Evolutionary conservation across 306 rosid species (phyloP), one percentile per base, ranked within the genome.

Genomic region (Medicago arabica): DNA sequence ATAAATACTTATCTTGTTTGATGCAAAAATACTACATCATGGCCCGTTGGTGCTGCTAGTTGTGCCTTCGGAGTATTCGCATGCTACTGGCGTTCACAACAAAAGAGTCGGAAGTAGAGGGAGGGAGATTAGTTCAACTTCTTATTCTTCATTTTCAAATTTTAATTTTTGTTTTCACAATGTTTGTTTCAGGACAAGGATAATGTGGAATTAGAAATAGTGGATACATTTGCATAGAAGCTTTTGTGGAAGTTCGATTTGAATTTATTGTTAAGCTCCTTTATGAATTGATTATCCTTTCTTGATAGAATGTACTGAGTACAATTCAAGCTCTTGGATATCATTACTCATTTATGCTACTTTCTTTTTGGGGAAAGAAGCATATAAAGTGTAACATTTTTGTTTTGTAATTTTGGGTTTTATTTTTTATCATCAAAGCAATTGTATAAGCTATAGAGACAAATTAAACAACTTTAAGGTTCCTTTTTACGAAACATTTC

Each of bases 41-140:
- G n/a, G n/a, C n/a, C n/a, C n/a, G n/a, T n/a, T n/a, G n/a, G n/a
- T n/a, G n/a, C n/a, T n/a, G 99, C 97, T 78, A 92, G 99, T 81
- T 95, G 97, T 79, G 99, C 93, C 71, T 95, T 95, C 17, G 99
- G 99, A 57, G 99, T 93, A 39, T 96, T 95, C 8, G 99, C 99
- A 51, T 95, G 96, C 85, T 92, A 89, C 89, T 95, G 99, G 99
- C 97, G 99, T 16, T 95, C 97, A 1, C 97, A 87, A 80, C 99
- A 95, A 68, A 95, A 95, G 95, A 95, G 96, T 85, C 97, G 96
- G 91, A 95, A 95, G 99, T 43, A 69, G 77, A 70, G 67, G 71
- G 79, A 70, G 63, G 64, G 76, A 74, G 71, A 44, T 55, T 63
- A 4, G 74, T 74, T 58, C 40, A 31, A 64, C 65, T 81, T 60